These are phyloP conservation scores for Diplodia mutila DNA, from an alignment of 2,329 filamentous ascomycete genomes.

Conservation along the genomic window DNA sequence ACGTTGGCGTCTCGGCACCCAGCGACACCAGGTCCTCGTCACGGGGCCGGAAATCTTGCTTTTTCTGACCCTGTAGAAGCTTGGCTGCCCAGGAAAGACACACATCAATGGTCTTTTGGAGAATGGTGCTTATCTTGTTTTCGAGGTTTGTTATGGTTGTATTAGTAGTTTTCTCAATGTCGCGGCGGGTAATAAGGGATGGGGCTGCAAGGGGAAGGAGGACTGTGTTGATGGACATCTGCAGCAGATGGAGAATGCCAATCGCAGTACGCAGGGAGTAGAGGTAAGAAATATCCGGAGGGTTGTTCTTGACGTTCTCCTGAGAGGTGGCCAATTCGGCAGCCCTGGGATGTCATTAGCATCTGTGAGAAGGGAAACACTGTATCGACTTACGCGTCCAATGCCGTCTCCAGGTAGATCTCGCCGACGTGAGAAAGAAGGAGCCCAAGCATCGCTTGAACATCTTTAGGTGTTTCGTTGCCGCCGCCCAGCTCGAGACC, in stretches of 20 bases:
- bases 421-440: slow-evolving; percentile 87
- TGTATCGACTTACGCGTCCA: slow-evolving; percentile 56
- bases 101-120: slow-evolving; percentile 72
- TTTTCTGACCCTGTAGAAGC: slow-evolving; percentile 76
- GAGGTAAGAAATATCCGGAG: slow-evolving; percentile 87
- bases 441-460: slow-evolving; percentile 80
- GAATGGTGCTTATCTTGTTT: slow-evolving; percentile 75
- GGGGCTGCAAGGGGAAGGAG: slow-evolving; percentile 86
- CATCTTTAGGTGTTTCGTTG: slow-evolving; percentile 90
- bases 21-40: slow-evolving; percentile 63
- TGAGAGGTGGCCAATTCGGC: slow-evolving; percentile 74
- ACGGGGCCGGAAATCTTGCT: slow-evolving; percentile 85
- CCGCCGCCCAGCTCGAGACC: slow-evolving; percentile 87
- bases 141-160: slow-evolving; percentile 77
- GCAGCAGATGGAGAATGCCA: slow-evolving; percentile 89
- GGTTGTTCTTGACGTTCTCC: slow-evolving; percentile 75
- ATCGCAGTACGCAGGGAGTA: slow-evolving; percentile 78
- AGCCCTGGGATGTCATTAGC: slow-evolving; percentile 32
- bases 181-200: slow-evolving; percentile 86
- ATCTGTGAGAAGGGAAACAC: neutral
- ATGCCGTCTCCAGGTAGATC: slow-evolving; percentile 69
- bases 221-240: slow-evolving; percentile 87
- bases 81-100: slow-evolving; percentile 76
- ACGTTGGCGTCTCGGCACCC: slow-evolving; percentile 72
- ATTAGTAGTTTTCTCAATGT: slow-evolving; percentile 83